Evolutionary conservation across 495 filamentous ascomycete species (phyloP).

Genomic region (Penicillium salamii): DNA sequence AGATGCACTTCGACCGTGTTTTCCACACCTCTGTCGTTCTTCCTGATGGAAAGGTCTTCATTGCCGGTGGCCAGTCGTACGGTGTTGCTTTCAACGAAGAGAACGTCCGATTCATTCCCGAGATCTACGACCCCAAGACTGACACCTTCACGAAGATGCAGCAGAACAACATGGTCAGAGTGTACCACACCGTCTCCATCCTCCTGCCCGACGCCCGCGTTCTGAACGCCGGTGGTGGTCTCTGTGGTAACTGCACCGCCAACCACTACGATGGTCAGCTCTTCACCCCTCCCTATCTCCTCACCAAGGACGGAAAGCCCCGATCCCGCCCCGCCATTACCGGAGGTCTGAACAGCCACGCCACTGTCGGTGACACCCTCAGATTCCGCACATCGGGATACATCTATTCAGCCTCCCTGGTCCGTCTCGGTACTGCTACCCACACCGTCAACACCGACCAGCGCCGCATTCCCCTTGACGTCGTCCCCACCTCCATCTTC

Average conservation of each 20-base stretch:
- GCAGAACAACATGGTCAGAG: slow-evolving; percentile 42
- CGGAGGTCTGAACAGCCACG: not conserved
- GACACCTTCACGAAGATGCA: slow-evolving; percentile 25
- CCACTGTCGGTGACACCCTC: slow-evolving; percentile 26
- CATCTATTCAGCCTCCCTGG: slow-evolving; percentile 26
- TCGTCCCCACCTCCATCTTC: not conserved
- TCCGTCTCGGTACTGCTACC: slow-evolving; percentile 48
- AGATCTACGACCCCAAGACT: slow-evolving; percentile 49
- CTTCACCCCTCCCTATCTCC: slow-evolving; percentile 55
- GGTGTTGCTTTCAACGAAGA: slow-evolving; percentile 51
- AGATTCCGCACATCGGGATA: slow-evolving; percentile 9
- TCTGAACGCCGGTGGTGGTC: slow-evolving; percentile 53
- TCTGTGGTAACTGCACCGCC: slow-evolving; percentile 48
- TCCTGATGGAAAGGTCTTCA: slow-evolving; percentile 55
- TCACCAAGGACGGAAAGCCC: not conserved
- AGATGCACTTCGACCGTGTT: slow-evolving; percentile 46
- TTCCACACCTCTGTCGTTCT: slow-evolving; percentile 56
- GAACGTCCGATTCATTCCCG: slow-evolving; percentile 39
- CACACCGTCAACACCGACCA: slow-evolving; percentile 62
- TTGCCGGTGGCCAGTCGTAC: slow-evolving; percentile 51
- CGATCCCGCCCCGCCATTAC: slow-evolving; percentile 7
- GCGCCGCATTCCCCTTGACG: slow-evolving; percentile 44
- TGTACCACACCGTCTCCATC: slow-evolving; percentile 56
- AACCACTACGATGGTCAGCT: slow-evolving; percentile 61
- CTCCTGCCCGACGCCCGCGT: slow-evolving; percentile 57